These are phyloP conservation scores for Phallus indusiatus DNA, from an alignment of 768 basidiomycete genomes.

Conservation along the genomic window DNA sequence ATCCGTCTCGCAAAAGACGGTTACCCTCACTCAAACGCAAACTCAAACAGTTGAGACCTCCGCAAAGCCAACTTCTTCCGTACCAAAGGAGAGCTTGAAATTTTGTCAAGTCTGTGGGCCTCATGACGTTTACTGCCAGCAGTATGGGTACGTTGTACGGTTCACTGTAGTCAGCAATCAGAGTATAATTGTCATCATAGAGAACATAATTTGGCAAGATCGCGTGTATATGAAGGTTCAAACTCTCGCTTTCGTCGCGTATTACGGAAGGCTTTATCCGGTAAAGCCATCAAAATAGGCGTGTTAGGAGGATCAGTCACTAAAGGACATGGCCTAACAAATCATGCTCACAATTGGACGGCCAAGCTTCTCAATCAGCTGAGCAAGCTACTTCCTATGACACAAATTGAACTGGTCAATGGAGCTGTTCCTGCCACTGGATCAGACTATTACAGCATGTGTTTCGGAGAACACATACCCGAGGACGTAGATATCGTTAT, in stretches of 20 bases:
- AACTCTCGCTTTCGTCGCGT: conserved; percentile 11
- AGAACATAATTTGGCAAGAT: conserved; percentile 11
- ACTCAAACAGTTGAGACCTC: not conserved
- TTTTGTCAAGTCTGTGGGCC: not conserved
- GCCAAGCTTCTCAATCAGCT: not conserved
- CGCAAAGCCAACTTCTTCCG: not conserved
- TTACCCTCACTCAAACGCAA: not conserved
- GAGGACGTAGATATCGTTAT: conserved; percentile 11
- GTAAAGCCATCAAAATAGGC: conserved; percentile 5
- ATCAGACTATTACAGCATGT: conserved; percentile 10
- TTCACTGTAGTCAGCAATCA: no score
- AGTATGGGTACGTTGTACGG: not conserved
- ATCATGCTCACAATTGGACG: conserved; percentile 3
- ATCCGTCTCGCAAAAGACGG: not conserved
- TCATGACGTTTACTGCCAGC: not conserved
- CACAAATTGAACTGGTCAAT: conserved; percentile 5
- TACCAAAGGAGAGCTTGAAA: not conserved
- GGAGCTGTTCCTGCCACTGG: conserved; percentile 10
- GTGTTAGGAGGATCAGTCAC: conserved; percentile 9
- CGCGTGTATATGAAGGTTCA: conserved; percentile 11
- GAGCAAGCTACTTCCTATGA: conserved; percentile 6
- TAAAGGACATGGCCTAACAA: conserved; percentile 9
- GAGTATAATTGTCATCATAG: not conserved
- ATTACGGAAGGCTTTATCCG: not conserved
- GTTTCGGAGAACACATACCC: conserved; percentile 9